Base-by-base conservation (phyloP, 805 yeast genomes). In the Zygosaccharomyces kombuchaensis region DNA sequence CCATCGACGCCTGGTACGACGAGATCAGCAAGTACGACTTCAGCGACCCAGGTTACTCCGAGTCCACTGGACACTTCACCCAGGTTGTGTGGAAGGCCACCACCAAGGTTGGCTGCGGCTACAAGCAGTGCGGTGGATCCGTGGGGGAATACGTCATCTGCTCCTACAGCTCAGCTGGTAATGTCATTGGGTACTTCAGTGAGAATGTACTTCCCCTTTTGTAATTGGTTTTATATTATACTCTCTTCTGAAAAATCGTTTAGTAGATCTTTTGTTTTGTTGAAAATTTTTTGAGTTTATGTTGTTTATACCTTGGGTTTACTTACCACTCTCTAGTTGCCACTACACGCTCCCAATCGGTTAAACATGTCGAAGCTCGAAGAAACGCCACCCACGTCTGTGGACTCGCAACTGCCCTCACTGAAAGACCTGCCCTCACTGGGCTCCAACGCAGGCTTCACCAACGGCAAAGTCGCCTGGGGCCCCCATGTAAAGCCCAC, bases 31-130 rank as follows among this genome's bases (percentile, higher is more conserved):
- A 66, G 25, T 85, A 83, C 69, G 67, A 75, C 59, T 80, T 73
- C 66, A 59, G 72, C 22, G 69, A 68, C 53, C 80, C 81, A 26
- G 70, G 70, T 9, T 75, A 66, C 66, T 56, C 71, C 37, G 67
- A 59, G 27, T 60, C 67, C 9, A 79, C 89, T 36, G 91, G 91
- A 39, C 96, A 87, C 66, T 87, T 85, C 71, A 85, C 95, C 25
- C 95, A 86, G 66, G 76, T 87, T 47, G 81, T 87, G 44, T 87
- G 96, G 96, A 79, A 77, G 58, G 62, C 71, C 16, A 72, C 88
- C 40, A 74, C 82, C 29, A 65, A 78, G 60, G 55, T 87, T 12
- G 96, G 96, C 35, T 87, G 96, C 72, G 95, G 83, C 40, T 68
- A 70, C 65, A 80, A 78, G 60, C 63, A 73, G 47, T 87, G 95